Conservation (phyloP, 2,329 filamentous ascomycete species). For the Xylariaceae sp. region DNA sequence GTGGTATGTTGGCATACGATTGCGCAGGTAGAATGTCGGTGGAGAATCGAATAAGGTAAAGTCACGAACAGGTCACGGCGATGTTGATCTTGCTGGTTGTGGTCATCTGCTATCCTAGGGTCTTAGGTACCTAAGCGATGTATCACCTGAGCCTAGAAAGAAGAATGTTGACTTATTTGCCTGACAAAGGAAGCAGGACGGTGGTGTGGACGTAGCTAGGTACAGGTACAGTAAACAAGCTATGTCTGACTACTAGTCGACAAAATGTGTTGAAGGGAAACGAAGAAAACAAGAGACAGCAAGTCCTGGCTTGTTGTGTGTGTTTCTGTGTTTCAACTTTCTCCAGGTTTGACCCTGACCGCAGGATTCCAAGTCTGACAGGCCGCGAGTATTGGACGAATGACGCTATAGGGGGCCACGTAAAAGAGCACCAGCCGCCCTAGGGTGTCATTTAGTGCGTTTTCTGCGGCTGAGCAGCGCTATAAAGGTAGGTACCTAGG, state of each 20-base stretch:
- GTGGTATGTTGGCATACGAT: not conserved
- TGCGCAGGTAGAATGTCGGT: not conserved
- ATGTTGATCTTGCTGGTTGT: not conserved
- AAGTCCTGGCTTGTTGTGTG: constrained; percentile 13
- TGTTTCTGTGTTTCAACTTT: constrained; percentile 27
- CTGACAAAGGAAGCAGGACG: constrained; percentile 18
- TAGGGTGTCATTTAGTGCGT: constrained; percentile 11
- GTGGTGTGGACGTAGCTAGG: not conserved
- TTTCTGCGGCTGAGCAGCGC: constrained; percentile 18
- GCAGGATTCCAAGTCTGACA: constrained; percentile 20
- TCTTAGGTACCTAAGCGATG: not conserved
- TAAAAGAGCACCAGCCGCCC: constrained; percentile 9
- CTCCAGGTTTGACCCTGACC: constrained; percentile 15
- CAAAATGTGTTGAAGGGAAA: constrained; percentile 13
- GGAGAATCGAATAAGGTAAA: not conserved
- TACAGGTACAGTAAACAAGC: not conserved
- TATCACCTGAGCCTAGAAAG: not conserved
- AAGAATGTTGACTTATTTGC: constrained; percentile 3
- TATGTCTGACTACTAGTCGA: constrained; percentile 1
- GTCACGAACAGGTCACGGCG: not conserved
- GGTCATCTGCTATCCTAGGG: not conserved
- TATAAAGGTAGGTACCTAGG: constrained; percentile 2
- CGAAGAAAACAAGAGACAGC: not conserved
- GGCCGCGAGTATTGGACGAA: constrained; percentile 19
- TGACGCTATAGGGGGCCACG: constrained; percentile 23